Base-by-base conservation (phyloP, 495 filamentous ascomycete genomes). In the Penicillium coffeae region DNA sequence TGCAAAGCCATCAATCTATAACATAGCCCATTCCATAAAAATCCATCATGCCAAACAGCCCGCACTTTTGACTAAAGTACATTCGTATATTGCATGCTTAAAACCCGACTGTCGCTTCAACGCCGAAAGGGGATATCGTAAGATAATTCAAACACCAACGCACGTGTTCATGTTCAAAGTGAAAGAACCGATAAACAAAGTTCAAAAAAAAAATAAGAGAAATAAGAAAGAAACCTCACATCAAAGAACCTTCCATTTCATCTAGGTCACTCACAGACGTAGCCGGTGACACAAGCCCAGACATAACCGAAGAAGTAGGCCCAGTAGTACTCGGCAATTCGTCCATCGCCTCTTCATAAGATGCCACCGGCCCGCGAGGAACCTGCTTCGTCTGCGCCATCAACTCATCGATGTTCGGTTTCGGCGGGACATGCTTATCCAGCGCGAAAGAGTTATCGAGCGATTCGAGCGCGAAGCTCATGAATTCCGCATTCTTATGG, bases 401-500 rank as follows among this genome's bases (percentile, higher is more conserved):
- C n/a, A 79, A 51, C 46, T 77, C 74, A 12, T 71, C 70, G 44
- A 76, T 74, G 10, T 64, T 64, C 4, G 75, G 75, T 47, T 78
- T 78, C 14, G 58, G 54, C 4, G 76, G 75, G 10, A 78, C 69
- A 15, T 71, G 65, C 32, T 69, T 65, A n/a, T 74, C 68, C n/a
- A 80, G 62, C 22, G 61, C 60, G 12, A 63, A 69, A 2, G 68
- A 68, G 21, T 71, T 70, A 47, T 80, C 75, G 4, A 80, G 62
- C 21, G 65, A 69, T 16, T 78, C 72, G 2, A 78, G 56, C 7
- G 76, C 74, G 22, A 76, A 78, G 45, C 69, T 64, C 41, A 80
- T 63, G 60, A 96, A 85, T 47, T 84, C 79, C 20, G 90, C 90
- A 33, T 85, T 83, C 58, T 90, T 89, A 50, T 81, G 82, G 64